Conservation (phyloP, 2,329 filamentous ascomycete genomes). For the Cladosporium sphaerospermum region DNA sequence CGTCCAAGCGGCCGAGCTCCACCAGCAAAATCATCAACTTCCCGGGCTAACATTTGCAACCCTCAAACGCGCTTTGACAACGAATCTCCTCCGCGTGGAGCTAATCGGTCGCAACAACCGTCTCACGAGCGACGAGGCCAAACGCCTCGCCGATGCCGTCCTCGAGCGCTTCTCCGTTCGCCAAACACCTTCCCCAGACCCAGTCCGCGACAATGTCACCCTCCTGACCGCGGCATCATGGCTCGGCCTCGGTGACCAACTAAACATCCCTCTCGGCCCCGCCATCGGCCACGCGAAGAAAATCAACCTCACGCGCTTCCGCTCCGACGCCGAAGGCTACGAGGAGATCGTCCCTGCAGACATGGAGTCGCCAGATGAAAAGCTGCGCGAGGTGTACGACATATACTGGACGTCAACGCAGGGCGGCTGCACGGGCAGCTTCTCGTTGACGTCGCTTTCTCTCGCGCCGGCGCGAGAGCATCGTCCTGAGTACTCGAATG, state of each 20-base stretch:
- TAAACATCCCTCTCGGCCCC: conserved; percentile 33
- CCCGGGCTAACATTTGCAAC: conserved; percentile 24
- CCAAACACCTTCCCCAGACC: conserved; percentile 27
- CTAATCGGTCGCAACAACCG: conserved; percentile 34
- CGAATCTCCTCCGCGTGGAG: conserved; percentile 42
- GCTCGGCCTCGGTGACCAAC: conserved; percentile 31
- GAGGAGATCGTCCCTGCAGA: conserved; percentile 26
- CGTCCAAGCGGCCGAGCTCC: neutral
- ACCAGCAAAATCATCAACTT: neutral
- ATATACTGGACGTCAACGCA: conserved; percentile 35
- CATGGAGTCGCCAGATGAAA: conserved; percentile 22
- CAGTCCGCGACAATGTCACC: conserved; percentile 29
- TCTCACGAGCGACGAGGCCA: conserved; percentile 41
- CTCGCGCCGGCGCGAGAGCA: conserved; percentile 10
- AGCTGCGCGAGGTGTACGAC: conserved; percentile 40
- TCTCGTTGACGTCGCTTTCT: conserved; percentile 36
- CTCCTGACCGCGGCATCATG: conserved; percentile 38
- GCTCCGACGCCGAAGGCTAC: conserved; percentile 30
- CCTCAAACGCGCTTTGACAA: conserved; percentile 41
- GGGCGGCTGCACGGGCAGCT: conserved; percentile 37
- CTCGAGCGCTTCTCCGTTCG: conserved; percentile 33
- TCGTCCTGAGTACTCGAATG: neutral
- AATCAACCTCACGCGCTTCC: conserved; percentile 38
- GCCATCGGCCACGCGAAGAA: conserved; percentile 29
- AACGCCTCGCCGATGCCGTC: conserved; percentile 40